Evolutionary conservation across 2,329 filamentous ascomycete genomes (phyloP).

Genomic region (Verruconis gallopava): DNA sequence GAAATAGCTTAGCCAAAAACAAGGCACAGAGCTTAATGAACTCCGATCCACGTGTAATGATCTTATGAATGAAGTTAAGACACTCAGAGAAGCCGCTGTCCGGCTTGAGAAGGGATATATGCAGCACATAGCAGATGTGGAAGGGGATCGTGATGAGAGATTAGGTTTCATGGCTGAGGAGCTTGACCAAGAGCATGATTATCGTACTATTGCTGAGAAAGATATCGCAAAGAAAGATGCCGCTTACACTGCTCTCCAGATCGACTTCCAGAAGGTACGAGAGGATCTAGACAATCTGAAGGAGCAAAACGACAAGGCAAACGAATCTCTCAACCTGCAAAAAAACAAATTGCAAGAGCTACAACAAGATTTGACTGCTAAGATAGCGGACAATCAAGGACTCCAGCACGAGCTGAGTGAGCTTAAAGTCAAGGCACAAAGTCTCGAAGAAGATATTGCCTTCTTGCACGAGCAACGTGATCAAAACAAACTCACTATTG

Average conservation of each 20-base stretch:
- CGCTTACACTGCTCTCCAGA: background rate
- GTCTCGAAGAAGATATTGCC: background rate
- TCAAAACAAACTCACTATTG: background rate
- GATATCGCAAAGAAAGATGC: background rate
- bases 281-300: background rate
- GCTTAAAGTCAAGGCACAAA: background rate
- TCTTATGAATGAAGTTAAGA: too few species aligned
- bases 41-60: too few species aligned
- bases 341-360: background rate
- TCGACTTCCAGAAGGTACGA: background rate
- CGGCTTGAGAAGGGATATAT: too few species aligned
- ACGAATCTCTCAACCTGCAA: background rate
- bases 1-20: too few species aligned
- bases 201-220: background rate
- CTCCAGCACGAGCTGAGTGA: background rate
- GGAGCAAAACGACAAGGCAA: background rate
- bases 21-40: too few species aligned
- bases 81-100: too few species aligned
- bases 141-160: too few species aligned
- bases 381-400: background rate
- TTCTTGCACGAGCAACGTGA: background rate
- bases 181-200: background rate
- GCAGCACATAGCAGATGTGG: too few species aligned
- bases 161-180: background rate
- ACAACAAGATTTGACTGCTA: background rate